These are phyloP conservation scores for Angophora floribunda DNA, from an alignment of 345 rosid genomes.

Conservation along the genomic window DNA sequence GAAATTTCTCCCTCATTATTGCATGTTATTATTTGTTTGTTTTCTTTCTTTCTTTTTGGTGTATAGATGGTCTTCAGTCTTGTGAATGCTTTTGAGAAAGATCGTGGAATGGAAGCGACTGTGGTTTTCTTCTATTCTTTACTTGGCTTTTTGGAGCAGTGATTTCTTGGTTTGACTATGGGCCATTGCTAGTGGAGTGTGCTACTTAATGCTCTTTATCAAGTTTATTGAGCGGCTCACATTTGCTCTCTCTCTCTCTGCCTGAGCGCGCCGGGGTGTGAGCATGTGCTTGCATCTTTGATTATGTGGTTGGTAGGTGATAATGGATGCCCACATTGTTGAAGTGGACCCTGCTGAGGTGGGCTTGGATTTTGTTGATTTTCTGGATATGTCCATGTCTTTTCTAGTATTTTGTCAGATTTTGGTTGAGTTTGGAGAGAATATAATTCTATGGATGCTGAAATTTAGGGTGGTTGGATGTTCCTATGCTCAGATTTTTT, in stretches of 20 bases:
- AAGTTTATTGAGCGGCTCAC: slow-evolving; percentile 8
- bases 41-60: neutral
- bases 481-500: neutral
- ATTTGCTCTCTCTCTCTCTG: slow-evolving; percentile 4
- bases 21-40: slow-evolving; percentile 6
- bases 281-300: slow-evolving; percentile 13
- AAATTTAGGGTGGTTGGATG: neutral
- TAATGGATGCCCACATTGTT: neutral
- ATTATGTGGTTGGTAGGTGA: slow-evolving; percentile 21
- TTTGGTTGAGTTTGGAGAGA: neutral
- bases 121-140: neutral
- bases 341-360: neutral
- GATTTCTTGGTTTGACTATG: slow-evolving; percentile 40
- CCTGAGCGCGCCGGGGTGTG: neutral
- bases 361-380: slow-evolving; percentile 2
- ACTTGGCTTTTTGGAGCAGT: neutral
- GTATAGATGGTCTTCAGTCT: neutral
- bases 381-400: neutral
- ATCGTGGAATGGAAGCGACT: neutral
- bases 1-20: slow-evolving; percentile 16
- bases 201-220: slow-evolving; percentile 35
- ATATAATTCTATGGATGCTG: neutral
- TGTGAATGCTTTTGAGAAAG: neutral
- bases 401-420: neutral
- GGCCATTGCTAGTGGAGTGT: slow-evolving; percentile 29